A percentile compares a stretch with the other conserved stretches of the same genome.
phyloP scores from a whole-genome alignment of 257 asterid genomes.

The Solanum pimpinellifolium region DNA sequence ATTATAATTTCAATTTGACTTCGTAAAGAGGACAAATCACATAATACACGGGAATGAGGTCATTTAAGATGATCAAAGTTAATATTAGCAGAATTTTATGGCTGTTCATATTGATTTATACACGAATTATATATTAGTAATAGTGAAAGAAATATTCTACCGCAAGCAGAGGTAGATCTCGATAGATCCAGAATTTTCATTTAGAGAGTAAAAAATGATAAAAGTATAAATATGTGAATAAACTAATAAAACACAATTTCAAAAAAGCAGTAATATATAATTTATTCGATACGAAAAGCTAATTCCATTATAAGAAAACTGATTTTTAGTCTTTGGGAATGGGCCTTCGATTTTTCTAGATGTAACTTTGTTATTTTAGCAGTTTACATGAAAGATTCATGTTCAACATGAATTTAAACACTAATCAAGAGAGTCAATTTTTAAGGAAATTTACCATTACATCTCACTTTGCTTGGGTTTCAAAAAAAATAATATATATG shows the following conservation, averaged over 20 bases:
- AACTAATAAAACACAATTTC: no score
- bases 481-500: background rate
- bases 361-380: background rate
- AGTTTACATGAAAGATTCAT: background rate
- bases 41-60: background rate
- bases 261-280: no score
- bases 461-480: background rate
- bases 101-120: background rate
- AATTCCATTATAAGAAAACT: no score
- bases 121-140: background rate
- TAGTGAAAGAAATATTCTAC: background rate
- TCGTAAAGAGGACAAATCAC: background rate
- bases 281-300: background rate
- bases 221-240: no score
- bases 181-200: no score
- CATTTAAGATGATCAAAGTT: background rate
- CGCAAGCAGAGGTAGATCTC: background rate
- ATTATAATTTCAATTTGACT: no score
- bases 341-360: background rate
- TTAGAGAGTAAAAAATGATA: no score
- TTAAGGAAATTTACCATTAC: background rate
- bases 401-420: background rate
- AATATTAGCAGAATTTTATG: background rate
- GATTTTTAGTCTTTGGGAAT: background rate
- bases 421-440: background rate